phyloP scores from a whole-genome alignment of 257 asterid species.

The Scutellaria barbata region DNA sequence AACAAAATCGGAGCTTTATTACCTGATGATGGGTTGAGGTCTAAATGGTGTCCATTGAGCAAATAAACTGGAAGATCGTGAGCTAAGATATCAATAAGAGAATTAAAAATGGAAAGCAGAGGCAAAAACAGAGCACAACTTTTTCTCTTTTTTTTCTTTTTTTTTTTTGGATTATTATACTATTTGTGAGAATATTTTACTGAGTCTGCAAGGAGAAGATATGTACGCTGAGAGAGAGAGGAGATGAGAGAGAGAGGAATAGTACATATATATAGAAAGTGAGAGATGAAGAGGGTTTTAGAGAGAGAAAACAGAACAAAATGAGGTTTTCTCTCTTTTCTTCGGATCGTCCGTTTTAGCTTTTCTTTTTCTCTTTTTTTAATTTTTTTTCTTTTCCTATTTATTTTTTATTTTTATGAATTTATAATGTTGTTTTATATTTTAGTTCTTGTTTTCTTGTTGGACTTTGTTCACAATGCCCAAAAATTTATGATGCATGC shows the following conservation, averaged over 20 bases:
- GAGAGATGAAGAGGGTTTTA: constrained; percentile 27
- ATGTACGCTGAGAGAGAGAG: constrained; percentile 19
- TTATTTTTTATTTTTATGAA: not conserved
- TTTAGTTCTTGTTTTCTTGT: constrained; percentile 21
- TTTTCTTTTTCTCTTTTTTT: not conserved
- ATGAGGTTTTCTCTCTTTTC: constrained; percentile 33
- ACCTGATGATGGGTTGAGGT: constrained; percentile 49
- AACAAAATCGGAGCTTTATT: constrained; percentile 12
- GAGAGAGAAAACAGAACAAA: constrained; percentile 38
- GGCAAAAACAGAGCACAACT: constrained; percentile 45
- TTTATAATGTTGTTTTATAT: constrained; percentile 7
- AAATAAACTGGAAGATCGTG: constrained; percentile 41
- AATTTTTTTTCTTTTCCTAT: not conserved
- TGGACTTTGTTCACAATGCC: constrained; percentile 29
- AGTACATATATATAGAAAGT: constrained; percentile 21
- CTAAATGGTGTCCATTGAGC: constrained; percentile 58
- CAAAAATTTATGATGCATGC: not conserved
- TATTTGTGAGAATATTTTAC: constrained; percentile 43
- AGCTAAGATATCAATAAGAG: constrained; percentile 39
- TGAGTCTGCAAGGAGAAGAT: constrained; percentile 43
- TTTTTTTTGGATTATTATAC: not conserved
- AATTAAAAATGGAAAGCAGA: constrained; percentile 21
- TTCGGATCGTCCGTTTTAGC: constrained; percentile 44
- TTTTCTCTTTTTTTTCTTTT: constrained; percentile 36
- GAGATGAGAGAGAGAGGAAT: constrained; percentile 29